Evolutionary conservation across 768 basidiomycete species (phyloP), one percentile per base, ranked within the genome.

Genomic region (Mycena alexandri): DNA sequence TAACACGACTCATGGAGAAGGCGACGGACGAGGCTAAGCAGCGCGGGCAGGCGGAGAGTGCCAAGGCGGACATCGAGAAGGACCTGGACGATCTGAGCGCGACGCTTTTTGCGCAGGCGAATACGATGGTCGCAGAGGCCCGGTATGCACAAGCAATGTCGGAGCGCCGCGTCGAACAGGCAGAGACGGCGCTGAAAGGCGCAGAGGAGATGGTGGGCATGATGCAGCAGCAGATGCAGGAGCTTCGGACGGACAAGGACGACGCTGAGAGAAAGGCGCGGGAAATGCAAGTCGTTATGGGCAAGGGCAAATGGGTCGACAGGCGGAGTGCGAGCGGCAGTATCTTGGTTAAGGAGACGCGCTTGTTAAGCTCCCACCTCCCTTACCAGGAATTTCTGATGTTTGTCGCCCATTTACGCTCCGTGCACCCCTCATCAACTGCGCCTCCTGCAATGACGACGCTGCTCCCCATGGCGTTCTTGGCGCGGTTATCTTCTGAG

Each of bases 71-170:
- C 69, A 97, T 99, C 56, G 97, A 99, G 82, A 89, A 92, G 80
- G 97, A 99, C 68, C 83, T 99, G 56, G 96, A 98, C 75, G 94
- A 97, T 77, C 89, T 99, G 67, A 95, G 95, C 68, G 95, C 95
- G 17, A 87, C 82, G 53, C 82, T 99, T 19, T 99, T 99, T 74
- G 87, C 88, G 57, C 92, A 98, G 79, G 97, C 97, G 8, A 99
- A 99, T 77, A 90, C 86, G 8, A 99, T 99, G 98, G 97, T 99
- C n/a, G 95, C 94, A 0, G 93, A 95, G 75, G 97, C 96, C 22
- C 87, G 96, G 17, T 85, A 90, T 66, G 90, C 91, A 5, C 81
- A 76, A 67, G 79, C 83, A 41, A 75, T 83, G 68, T 90, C 93
- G 83, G 86, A 95, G 74, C 85, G 90, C 46, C 93, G 93, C 74